phyloP scores from a whole-genome alignment of 1,284 basidiomycete species.

The Schizophyllum commune region DNA sequence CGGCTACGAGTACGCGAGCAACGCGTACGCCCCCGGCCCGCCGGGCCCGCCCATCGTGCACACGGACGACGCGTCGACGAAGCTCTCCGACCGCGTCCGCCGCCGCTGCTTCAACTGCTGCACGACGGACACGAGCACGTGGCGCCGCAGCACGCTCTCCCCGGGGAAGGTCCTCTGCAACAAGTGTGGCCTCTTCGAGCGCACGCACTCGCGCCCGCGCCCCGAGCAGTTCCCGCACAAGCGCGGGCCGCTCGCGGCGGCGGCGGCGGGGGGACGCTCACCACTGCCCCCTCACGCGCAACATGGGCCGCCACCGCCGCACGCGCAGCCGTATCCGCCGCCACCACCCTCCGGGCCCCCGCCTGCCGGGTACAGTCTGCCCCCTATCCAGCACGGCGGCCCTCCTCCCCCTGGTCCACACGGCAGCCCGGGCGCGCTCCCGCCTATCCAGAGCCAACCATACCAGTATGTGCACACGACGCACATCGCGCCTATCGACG shows the following conservation, averaged over 20 bases:
- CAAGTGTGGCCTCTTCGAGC: conserved; percentile 78
- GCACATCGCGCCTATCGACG: not conserved
- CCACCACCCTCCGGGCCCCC: no score
- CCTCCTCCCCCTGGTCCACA: not conserved
- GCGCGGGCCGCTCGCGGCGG: conserved; percentile 52
- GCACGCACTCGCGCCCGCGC: conserved; percentile 71
- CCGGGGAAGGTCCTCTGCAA: conserved; percentile 84
- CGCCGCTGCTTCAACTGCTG: conserved; percentile 75
- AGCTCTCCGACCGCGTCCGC: conserved; percentile 66
- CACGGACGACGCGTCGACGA: conserved; percentile 71
- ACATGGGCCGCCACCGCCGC: not conserved
- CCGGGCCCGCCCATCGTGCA: conserved; percentile 38
- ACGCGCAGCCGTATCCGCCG: not conserved
- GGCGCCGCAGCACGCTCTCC: conserved; percentile 67
- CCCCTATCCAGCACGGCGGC: not conserved
- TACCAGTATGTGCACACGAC: not conserved
- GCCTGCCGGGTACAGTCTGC: not conserved
- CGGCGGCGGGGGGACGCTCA: conserved; percentile 5
- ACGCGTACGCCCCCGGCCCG: conserved; percentile 9
- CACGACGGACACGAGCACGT: conserved; percentile 78
- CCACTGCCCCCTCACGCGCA: not conserved
- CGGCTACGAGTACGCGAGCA: not conserved
- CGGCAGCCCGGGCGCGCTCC: not conserved
- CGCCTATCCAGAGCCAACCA: not conserved
- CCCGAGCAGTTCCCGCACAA: conserved; percentile 79